Base-by-base conservation (phyloP, 139 green algal genomes). In the Trebouxia sp. region DNA sequence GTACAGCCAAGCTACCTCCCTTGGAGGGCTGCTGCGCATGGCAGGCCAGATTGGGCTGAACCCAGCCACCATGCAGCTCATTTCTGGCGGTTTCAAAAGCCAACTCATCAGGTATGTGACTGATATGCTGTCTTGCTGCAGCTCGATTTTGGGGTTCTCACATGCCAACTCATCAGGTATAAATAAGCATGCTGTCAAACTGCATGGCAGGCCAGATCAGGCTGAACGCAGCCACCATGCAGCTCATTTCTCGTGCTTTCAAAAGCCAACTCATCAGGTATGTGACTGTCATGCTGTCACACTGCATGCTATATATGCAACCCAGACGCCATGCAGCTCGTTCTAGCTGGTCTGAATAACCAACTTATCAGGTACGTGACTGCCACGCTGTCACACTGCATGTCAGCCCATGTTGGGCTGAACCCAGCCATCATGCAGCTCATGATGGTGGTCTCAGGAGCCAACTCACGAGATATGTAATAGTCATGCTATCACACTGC, bases 1-100 rank as follows among this genome's bases (percentile, higher is more conserved):
- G 1, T 99, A 99, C 93, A 94, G 87, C 88, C 96, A 99, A 80
- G 90, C 83, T 22, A 70, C 80, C 22, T 39, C 37, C 2, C 28
- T 80, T 15, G 74, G 82, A 39, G 74, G 83, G 0, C 75, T 94
- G 32, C 38, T 87, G 1, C 67, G 79, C 35, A 85, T 93, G 47
- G 89, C 91, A 6, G 91, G 91, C 12, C 86, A 91, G 81, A 88
- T 95, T 35, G 80, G 81, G 8, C 86, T 97, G 76, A 87, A 96
- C 76, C 92, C 93, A 0, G 65, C 83, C 41, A 91, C 84, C 82
- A 96, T 97, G 93, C 77, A 76, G 26, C 70, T 95, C 4, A 55
- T 89, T 30, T 35, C 42, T 0, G 83, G 82, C 4, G 85, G 41
- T 20, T 32, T 75, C 5, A 6, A 39, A 30, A 17, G 28, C 32